A percentile compares a stretch with the other conserved stretches of the same genome.
These are phyloP conservation scores for Rhodotorula sp. DNA, from an alignment of 1,284 basidiomycete species.

Conservation along the genomic window DNA sequence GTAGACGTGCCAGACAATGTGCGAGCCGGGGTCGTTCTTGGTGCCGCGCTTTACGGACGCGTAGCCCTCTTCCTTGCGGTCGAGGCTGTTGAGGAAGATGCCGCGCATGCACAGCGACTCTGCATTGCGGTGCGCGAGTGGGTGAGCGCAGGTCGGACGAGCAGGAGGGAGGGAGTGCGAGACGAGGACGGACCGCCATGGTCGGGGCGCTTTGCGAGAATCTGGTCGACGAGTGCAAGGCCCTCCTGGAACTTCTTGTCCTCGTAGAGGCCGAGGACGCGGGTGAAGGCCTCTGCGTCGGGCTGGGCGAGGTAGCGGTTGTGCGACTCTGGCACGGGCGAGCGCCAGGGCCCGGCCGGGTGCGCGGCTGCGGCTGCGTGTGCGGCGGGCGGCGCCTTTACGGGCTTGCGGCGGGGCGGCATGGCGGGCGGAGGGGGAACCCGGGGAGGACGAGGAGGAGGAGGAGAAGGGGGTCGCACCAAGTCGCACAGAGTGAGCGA, in stretches of 20 bases:
- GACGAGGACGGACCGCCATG: slow-evolving; percentile 74
- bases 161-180: too few relatives aligned
- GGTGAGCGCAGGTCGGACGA: too few relatives aligned
- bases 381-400: background rate
- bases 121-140: slow-evolving; percentile 47
- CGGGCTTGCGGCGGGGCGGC: slow-evolving; percentile 25
- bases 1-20: slow-evolving; percentile 98
- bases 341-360: background rate
- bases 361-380: background rate
- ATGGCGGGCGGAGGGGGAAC: background rate
- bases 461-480: background rate
- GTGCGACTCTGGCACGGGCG: background rate
- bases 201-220: slow-evolving; percentile 92
- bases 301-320: slow-evolving; percentile 68
- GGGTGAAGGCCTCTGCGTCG: slow-evolving; percentile 83
- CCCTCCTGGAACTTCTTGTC: slow-evolving; percentile 85
- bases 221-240: slow-evolving; percentile 86
- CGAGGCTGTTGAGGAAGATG: slow-evolving; percentile 78
- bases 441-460: background rate
- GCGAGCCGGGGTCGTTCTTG: slow-evolving; percentile 82
- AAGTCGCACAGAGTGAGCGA: background rate
- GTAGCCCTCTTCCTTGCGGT: slow-evolving; percentile 77
- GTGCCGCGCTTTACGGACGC: slow-evolving; percentile 86
- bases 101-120: slow-evolving; percentile 95
- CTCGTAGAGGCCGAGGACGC: slow-evolving; percentile 80